phyloP scores from a whole-genome alignment of 129 eudicot genomes.

The Erigeron canadensis region DNA sequence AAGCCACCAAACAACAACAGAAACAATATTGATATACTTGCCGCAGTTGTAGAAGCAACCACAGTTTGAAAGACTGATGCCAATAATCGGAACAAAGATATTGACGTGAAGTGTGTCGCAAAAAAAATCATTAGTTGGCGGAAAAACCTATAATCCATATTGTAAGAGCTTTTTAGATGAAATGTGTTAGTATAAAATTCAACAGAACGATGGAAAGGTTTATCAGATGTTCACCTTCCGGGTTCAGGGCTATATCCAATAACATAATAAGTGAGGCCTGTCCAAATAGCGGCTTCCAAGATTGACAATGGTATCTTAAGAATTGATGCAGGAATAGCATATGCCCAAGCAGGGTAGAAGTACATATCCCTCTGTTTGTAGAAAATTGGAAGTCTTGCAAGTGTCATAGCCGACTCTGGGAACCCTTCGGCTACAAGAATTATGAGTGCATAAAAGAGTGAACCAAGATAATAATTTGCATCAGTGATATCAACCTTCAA shows the following conservation, averaged over 20 bases:
- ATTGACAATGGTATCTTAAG: slow-evolving; percentile 62
- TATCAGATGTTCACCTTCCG: slow-evolving; percentile 42
- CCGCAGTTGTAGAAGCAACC: slow-evolving; percentile 47
- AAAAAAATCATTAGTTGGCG: slow-evolving; percentile 48
- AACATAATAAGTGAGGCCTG: slow-evolving; percentile 59
- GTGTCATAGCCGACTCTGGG: slow-evolving; percentile 63
- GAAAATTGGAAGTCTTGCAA: slow-evolving; percentile 64
- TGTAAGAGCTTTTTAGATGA: not conserved
- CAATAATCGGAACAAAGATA: slow-evolving; percentile 63
- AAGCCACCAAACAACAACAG: slow-evolving; percentile 55
- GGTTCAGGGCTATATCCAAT: slow-evolving; percentile 74
- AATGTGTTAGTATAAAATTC: not conserved
- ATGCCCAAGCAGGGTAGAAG: slow-evolving; percentile 90
- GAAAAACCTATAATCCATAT: slow-evolving; percentile 49
- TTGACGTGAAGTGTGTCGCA: slow-evolving; percentile 50
- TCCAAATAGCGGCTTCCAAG: slow-evolving; percentile 54
- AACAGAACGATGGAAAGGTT: too few relatives aligned
- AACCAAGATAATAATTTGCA: slow-evolving; percentile 68
- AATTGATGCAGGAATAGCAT: slow-evolving; percentile 67
- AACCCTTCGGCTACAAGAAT: slow-evolving; percentile 64
- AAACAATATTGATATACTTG: slow-evolving; percentile 42
- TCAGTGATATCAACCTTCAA: slow-evolving; percentile 50
- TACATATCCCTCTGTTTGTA: slow-evolving; percentile 76
- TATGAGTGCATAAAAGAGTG: slow-evolving; percentile 56
- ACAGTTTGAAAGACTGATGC: slow-evolving; percentile 52